Conservation (phyloP, 2,329 filamentous ascomycete genomes). For the Ascochyta lentis region DNA sequence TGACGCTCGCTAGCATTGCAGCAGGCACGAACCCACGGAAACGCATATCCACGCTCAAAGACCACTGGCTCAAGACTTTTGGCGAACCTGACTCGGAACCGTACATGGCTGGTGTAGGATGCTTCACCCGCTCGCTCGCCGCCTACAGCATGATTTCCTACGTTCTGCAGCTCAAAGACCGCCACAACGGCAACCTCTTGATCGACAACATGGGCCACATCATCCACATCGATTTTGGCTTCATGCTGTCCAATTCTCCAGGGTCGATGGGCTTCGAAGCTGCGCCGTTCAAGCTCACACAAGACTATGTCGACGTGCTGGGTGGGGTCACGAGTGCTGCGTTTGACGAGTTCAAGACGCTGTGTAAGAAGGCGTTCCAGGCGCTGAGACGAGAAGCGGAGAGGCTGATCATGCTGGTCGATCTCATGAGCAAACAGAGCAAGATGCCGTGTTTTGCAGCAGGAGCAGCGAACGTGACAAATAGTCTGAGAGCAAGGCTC, state of each 20-base stretch:
- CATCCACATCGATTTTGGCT: slow-evolving; percentile 88
- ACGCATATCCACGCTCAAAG: slow-evolving; percentile 78
- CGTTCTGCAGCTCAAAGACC: slow-evolving; percentile 81
- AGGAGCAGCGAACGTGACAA: slow-evolving; percentile 74
- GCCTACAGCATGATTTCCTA: slow-evolving; percentile 88
- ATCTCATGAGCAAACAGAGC: slow-evolving; percentile 82
- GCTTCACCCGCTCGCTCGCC: slow-evolving; percentile 81
- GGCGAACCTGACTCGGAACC: slow-evolving; percentile 72
- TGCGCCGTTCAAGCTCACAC: slow-evolving; percentile 83
- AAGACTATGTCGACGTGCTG: slow-evolving; percentile 84
- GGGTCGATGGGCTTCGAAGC: slow-evolving; percentile 86
- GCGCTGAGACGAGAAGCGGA: slow-evolving; percentile 80
- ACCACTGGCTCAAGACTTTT: slow-evolving; percentile 83
- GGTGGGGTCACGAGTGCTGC: slow-evolving; percentile 74
- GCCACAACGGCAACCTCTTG: slow-evolving; percentile 85
- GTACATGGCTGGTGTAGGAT: slow-evolving; percentile 74
- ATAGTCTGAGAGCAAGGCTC: slow-evolving; percentile 74
- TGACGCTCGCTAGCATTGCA: slow-evolving; percentile 77
- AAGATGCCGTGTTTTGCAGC: slow-evolving; percentile 83
- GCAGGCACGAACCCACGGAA: slow-evolving; percentile 74
- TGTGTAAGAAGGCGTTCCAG: slow-evolving; percentile 86
- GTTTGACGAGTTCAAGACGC: slow-evolving; percentile 76
- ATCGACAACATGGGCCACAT: slow-evolving; percentile 87
- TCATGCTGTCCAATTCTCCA: slow-evolving; percentile 87
- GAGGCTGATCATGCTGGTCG: slow-evolving; percentile 80